Conservation (phyloP, 2,329 filamentous ascomycete species). For the Paecilomyces variotii region DNA sequence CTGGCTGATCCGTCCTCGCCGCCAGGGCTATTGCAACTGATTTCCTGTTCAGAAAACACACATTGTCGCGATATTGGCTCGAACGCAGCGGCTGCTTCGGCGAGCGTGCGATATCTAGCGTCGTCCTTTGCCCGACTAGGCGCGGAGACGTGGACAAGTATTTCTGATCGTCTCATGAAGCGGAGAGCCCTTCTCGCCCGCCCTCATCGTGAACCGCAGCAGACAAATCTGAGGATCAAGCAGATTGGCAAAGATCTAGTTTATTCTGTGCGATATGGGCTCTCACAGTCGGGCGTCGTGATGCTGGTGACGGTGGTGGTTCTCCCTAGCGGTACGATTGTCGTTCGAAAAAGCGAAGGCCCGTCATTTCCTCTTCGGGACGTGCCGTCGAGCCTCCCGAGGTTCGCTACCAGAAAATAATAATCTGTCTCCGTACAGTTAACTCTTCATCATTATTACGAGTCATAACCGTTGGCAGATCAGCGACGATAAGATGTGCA, state of each 20-base stretch:
- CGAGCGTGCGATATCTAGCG: slow-evolving; percentile 30
- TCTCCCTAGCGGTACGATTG: background rate
- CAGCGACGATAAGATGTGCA: background rate
- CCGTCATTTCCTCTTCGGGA: background rate
- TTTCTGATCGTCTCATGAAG: slow-evolving; percentile 22
- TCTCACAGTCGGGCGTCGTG: background rate
- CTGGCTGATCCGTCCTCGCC: background rate
- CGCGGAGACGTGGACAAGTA: slow-evolving; percentile 36
- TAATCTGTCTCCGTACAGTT: background rate
- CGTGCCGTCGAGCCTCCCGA: background rate
- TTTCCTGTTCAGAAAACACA: background rate
- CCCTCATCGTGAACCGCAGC: slow-evolving; percentile 1
- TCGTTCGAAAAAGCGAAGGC: background rate
- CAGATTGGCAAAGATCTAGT: background rate
- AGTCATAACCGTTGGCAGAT: background rate
- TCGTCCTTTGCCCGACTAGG: slow-evolving; percentile 30
- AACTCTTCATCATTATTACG: background rate
- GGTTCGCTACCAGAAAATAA: background rate
- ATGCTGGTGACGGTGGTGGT: background rate
- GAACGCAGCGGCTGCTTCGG: slow-evolving; percentile 29
- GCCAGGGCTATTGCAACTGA: background rate
- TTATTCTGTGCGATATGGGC: background rate
- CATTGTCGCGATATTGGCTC: slow-evolving; percentile 19
- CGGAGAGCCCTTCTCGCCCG: background rate
- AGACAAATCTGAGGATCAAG: background rate